Base-by-base conservation (phyloP, 78 protist species). In the Tieghemostelium lacteum region DNA sequence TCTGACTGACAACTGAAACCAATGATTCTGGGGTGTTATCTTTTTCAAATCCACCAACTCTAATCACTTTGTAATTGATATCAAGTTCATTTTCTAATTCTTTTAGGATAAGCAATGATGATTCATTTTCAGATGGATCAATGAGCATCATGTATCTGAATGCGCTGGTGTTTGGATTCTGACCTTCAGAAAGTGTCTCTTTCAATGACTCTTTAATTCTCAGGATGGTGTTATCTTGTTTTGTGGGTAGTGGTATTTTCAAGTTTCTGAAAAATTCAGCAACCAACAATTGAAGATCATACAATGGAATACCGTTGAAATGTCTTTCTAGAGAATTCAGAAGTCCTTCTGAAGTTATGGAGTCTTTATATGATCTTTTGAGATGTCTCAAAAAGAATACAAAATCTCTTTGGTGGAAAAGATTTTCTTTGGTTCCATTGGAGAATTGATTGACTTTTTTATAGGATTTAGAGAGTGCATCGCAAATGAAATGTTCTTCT, bases 391-490 rank as follows among this genome's bases (percentile, higher is more conserved):
- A 31, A 31, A 86, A 86, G 36, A 75, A 86, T 19, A 86, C 92
- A 36, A 86, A 86, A 65, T 86, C 92, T 28, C 92, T 60, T 52
- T 65, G 92, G 69, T 76, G 86, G 72, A 86, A 86, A 36, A 86
- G 49, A 58, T 58, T 55, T 16, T 45, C 52, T 45, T 71, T 71
- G 17, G 60, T 71, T 33, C 28, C 60, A 5, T 37, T 50, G 24
- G 61, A 34, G 28, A 66, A 65, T 10, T 16, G 33, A 33, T 75
- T 75, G 3, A 50, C 22, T n/a, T 26, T 17, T 26, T 58, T 33
- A 33, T 66, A 75, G 20, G 65, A 62, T 31, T 75, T 29, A 31
- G 69, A 75, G 2, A 75, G 29, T 0, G 75, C 86, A n/a, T 71
- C 57, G 17, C 70, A 58, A n/a, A 57, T 58, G 24, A 42, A n/a